Evolutionary conservation across 257 asterid genomes (phyloP).

Genomic region (Mentha longifolia): DNA sequence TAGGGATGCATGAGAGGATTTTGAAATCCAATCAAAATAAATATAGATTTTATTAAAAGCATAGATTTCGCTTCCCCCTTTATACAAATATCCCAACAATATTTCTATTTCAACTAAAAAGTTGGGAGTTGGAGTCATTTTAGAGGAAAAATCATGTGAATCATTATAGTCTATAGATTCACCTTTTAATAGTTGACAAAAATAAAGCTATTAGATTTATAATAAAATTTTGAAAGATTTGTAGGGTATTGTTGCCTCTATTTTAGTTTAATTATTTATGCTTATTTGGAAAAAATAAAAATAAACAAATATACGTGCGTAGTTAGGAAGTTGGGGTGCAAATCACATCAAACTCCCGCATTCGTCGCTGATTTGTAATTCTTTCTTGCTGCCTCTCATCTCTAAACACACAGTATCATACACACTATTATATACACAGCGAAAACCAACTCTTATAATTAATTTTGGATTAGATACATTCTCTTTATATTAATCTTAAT

Average conservation of each 20-base stretch:
- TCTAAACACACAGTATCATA: too few species aligned
- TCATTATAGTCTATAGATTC: too few species aligned
- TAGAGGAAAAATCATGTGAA: too few species aligned
- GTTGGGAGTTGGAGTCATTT: too few species aligned
- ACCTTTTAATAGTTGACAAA: too few species aligned
- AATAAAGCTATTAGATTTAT: neutral
- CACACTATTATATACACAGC: neutral
- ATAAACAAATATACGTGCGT: neutral
- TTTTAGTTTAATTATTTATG: too few species aligned
- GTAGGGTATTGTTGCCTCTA: neutral
- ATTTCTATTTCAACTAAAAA: too few species aligned
- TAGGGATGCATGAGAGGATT: too few species aligned
- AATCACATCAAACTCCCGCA: conserved; percentile 55
- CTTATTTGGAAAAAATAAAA: neutral
- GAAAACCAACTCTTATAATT: neutral
- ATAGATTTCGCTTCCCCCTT: too few species aligned
- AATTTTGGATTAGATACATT: conserved; percentile 11
- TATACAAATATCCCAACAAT: too few species aligned
- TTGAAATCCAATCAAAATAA: too few species aligned
- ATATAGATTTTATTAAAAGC: too few species aligned
- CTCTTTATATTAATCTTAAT: neutral
- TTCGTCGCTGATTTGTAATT: conserved; percentile 52
- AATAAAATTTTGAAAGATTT: neutral
- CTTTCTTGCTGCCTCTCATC: neutral
- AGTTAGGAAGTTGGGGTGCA: neutral